These are phyloP conservation scores for Pittosporum tobira DNA, from an alignment of 129 eudicot genomes.

Conservation along the genomic window DNA sequence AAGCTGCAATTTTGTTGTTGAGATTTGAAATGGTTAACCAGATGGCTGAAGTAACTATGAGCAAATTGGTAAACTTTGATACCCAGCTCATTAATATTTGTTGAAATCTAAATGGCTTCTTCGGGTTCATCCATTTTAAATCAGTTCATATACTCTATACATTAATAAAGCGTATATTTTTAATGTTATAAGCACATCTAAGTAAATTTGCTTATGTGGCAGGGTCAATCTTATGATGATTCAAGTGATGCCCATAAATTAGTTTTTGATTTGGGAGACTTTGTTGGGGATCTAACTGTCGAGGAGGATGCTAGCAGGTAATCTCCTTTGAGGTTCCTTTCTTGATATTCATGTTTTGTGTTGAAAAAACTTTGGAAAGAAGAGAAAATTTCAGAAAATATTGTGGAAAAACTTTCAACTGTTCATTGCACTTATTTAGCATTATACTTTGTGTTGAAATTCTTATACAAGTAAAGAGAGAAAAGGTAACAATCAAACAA, in stretches of 20 bases:
- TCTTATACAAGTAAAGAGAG: background rate
- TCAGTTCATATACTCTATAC: background rate
- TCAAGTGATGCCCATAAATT: constrained; percentile 26
- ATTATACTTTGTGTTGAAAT: constrained; percentile 1
- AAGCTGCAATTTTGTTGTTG: background rate
- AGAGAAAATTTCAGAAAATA: background rate
- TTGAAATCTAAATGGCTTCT: background rate
- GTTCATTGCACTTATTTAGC: background rate
- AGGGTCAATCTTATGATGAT: constrained; percentile 28
- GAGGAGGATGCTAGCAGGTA: constrained; percentile 76
- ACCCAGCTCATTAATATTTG: background rate
- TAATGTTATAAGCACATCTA: constrained; percentile 3
- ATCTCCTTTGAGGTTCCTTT: constrained; percentile 5
- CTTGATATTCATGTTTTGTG: background rate
- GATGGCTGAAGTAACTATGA: constrained; percentile 29
- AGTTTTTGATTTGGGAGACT: constrained; percentile 60
- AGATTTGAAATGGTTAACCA: background rate
- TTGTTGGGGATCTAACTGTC: constrained; percentile 66
- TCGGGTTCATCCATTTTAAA: background rate
- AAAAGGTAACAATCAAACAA: background rate
- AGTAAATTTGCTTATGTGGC: constrained; percentile 12
- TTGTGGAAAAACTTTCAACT: background rate
- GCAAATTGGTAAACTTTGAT: constrained; percentile 24
- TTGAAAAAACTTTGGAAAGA: background rate
- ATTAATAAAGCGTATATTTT: background rate